Evolutionary conservation across 768 basidiomycete species (phyloP).

Genomic region (Hypholoma sublateritium): DNA sequence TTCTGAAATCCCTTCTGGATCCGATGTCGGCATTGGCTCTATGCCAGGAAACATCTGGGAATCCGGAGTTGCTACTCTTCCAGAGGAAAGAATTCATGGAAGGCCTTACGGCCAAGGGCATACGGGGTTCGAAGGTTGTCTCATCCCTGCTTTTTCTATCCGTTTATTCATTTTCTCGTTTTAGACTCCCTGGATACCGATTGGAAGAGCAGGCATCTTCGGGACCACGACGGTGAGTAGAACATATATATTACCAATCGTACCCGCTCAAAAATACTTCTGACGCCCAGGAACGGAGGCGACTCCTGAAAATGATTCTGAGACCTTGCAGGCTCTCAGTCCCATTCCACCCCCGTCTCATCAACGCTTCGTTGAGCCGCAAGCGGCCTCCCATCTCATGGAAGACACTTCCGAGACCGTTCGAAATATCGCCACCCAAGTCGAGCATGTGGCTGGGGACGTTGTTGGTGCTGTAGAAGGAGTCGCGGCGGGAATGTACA

Average conservation of each 20-base stretch:
- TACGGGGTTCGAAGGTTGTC: slow-evolving; percentile 13
- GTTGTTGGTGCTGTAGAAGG: not conserved
- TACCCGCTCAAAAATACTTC: not conserved
- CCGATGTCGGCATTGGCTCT: slow-evolving; percentile 16
- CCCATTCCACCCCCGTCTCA: not conserved
- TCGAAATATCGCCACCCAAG: not conserved
- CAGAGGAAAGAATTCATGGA: slow-evolving; percentile 17
- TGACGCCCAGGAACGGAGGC: not conserved
- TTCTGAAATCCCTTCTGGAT: slow-evolving; percentile 15
- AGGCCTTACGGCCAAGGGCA: slow-evolving; percentile 12
- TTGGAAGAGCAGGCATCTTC: not conserved
- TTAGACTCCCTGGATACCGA: not conserved
- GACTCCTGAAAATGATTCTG: not conserved
- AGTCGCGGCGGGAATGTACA: not conserved
- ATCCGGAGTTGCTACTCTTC: slow-evolving; percentile 17
- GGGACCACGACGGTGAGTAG: not conserved
- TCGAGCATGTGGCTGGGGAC: not conserved
- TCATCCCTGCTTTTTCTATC: not conserved
- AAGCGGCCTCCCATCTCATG: not conserved
- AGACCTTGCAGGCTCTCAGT: not conserved
- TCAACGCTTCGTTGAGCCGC: not conserved
- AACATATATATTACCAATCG: not conserved
- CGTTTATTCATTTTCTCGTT: not conserved
- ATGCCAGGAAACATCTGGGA: slow-evolving; percentile 17
- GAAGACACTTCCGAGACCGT: not conserved